Conservation (phyloP, 2,329 filamentous ascomycete genomes). For the Sporothrix curviconia region DNA sequence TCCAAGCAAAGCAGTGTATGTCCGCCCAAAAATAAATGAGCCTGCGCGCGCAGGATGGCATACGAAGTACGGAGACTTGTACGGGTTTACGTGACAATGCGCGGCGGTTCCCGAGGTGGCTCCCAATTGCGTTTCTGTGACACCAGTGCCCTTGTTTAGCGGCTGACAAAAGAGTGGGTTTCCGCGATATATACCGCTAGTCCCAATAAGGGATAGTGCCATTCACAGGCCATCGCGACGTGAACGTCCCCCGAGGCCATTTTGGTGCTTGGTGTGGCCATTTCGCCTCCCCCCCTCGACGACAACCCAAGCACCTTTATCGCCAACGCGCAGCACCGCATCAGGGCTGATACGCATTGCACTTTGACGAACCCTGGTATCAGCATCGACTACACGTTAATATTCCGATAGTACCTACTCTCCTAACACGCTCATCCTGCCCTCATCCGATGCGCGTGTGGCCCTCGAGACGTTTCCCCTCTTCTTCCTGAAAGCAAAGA, state of each 20-base stretch:
- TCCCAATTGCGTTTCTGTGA: not conserved
- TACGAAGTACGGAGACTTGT: no score
- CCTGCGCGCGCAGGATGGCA: no score
- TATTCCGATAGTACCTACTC: no score
- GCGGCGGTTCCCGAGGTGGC: not conserved
- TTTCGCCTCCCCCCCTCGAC: slow-evolving; percentile 11
- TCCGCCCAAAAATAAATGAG: no score
- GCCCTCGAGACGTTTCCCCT: no score
- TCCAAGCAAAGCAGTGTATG: no score
- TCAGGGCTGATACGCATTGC: not conserved
- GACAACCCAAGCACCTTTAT: not conserved
- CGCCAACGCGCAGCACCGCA: slow-evolving; percentile 9
- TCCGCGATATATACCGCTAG: not conserved
- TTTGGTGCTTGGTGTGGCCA: slow-evolving; percentile 10
- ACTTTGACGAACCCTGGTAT: not conserved
- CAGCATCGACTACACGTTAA: not conserved
- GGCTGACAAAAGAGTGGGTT: slow-evolving; percentile 19
- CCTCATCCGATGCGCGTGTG: no score
- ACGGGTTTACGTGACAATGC: no score
- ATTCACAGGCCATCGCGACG: slow-evolving; percentile 19
- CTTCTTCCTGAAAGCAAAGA: slow-evolving; percentile 9
- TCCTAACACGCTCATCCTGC: no score
- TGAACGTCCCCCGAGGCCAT: slow-evolving; percentile 16
- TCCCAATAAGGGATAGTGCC: not conserved
- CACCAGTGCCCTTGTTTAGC: slow-evolving; percentile 12